Conservation (phyloP, 2,329 filamentous ascomycete genomes). For the Ascocoryne sarcoides region DNA sequence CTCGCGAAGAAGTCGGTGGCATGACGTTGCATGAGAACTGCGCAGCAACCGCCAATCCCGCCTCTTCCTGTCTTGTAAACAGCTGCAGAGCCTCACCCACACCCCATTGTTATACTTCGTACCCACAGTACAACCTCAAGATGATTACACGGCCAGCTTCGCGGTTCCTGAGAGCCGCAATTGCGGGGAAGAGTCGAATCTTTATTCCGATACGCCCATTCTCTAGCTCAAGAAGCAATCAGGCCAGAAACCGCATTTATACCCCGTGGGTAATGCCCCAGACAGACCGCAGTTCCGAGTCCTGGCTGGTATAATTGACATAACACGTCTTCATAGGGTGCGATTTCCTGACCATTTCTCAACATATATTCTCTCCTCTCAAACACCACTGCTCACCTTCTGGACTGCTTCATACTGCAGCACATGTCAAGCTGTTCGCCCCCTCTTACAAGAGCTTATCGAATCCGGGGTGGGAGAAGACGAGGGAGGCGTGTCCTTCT, state of each 20-base stretch:
- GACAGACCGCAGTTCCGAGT: neutral
- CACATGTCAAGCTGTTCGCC: conserved; percentile 42
- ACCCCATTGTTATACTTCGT: too few species aligned
- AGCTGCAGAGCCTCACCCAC: too few species aligned
- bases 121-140: conserved; percentile 1
- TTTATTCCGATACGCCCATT: conserved; percentile 9
- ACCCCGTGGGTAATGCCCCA: conserved; percentile 29
- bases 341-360: conserved; percentile 45
- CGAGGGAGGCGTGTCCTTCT: conserved; percentile 47
- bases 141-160: conserved; percentile 19
- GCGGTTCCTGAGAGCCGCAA: conserved; percentile 9
- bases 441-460: conserved; percentile 39
- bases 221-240: conserved; percentile 15
- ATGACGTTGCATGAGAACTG: too few species aligned
- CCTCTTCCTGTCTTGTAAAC: too few species aligned
- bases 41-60: too few species aligned
- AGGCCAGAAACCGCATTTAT: conserved; percentile 34
- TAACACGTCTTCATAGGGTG: too few species aligned
- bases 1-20: too few species aligned
- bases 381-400: conserved; percentile 48
- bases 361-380: conserved; percentile 45
- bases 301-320: too few species aligned
- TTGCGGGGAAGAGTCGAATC: neutral
- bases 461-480: conserved; percentile 37
- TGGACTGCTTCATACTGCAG: conserved; percentile 53